Evolutionary conservation across 129 eudicot genomes (phyloP).

Genomic region (Arctium lappa): DNA sequence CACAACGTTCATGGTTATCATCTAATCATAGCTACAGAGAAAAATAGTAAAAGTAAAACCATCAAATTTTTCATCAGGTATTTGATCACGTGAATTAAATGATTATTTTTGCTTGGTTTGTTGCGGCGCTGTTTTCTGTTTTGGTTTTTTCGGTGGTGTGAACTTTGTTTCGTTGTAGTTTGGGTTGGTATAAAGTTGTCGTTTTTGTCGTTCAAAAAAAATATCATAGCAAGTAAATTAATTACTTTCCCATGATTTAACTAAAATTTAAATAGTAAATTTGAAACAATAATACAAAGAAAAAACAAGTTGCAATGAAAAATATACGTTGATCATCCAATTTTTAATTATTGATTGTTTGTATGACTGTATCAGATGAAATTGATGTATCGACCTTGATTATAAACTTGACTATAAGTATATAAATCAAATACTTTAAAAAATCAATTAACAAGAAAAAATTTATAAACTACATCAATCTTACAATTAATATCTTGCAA

Average conservation of each 20-base stretch:
- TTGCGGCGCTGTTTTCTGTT: too few species aligned
- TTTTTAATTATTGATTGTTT: not conserved
- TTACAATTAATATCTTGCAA: not conserved
- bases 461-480: not conserved
- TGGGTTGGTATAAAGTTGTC: too few species aligned
- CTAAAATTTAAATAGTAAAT: not conserved
- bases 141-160: too few species aligned
- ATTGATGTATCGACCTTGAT: not conserved
- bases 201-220: too few species aligned
- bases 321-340: not conserved
- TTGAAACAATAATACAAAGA: not conserved
- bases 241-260: not conserved
- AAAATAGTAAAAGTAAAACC: too few species aligned
- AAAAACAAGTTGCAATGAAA: not conserved
- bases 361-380: not conserved
- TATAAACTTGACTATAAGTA: not conserved
- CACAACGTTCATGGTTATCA: not conserved
- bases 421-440: not conserved
- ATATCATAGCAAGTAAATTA: too few species aligned
- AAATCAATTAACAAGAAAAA: not conserved
- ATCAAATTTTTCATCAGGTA: too few species aligned
- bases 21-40: not conserved
- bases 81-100: too few species aligned
- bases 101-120: too few species aligned
- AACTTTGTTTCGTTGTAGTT: too few species aligned